Evolutionary conservation across 2,329 filamentous ascomycete species (phyloP), one percentile per base, ranked within the genome.

Genomic region (Emergomyces orientalis): DNA sequence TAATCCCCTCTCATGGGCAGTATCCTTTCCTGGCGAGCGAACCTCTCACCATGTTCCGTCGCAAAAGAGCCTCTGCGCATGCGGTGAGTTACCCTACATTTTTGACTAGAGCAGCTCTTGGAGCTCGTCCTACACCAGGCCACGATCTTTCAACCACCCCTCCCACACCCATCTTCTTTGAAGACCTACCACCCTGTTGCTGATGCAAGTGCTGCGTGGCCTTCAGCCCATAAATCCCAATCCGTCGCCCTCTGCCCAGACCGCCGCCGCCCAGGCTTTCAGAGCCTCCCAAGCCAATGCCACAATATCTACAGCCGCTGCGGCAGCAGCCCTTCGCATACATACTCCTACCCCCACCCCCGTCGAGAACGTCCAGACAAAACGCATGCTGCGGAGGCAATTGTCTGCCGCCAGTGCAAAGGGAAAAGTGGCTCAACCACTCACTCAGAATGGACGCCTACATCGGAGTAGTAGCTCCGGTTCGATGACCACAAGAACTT

Each of bases 401-500:
- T 82, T 82, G 60, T 96, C 91, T 0, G 77, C 84, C 51, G 89
- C 80, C 43, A 84, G 82, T 58, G 75, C 77, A 47, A 69, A 75
- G 55, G 71, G 77, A 64, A 47, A 30, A n/a, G 39, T 17, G 54
- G 74, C 77, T 63, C 77, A 74, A 67, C 74, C 70, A 61, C 74
- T 66, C 63, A 74, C 67, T 68, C 75, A 67, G 69, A 72, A 73
- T 65, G 73, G 43, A 34, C 78, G 79, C 60, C 77, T 92, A 65
- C 82, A 87, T 65, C 81, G 90, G 70, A 81, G 83, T 45, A 83
- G 81, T 62, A 95, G 92, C 76, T 84, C 84, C 34, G 83, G 86
- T 27, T 96, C 91, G 59, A 96, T 97, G 92, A 88, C 85, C 37
- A 89, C 93, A 73, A 85, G 93, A 63, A 92, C 91, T 0, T 96